phyloP scores from a whole-genome alignment of 495 filamentous ascomycete genomes.

The Pyrenula aspistea region DNA sequence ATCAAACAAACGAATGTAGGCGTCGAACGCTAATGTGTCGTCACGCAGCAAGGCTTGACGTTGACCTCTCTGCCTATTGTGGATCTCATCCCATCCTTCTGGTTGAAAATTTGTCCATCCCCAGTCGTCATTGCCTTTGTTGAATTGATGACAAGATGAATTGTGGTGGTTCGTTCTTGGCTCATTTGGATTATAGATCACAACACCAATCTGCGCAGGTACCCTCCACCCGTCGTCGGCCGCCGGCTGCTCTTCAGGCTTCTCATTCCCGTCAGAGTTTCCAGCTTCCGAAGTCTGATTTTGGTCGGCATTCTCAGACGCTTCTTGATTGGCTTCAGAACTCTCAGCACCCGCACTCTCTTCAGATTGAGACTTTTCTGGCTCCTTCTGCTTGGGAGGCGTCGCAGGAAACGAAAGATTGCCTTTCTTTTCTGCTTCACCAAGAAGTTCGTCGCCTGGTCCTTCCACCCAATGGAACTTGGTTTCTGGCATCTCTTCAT shows the following conservation, averaged over 20 bases:
- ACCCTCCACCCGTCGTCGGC: slow-evolving; percentile 27
- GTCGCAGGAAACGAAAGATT: slow-evolving; percentile 17
- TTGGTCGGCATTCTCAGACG: neutral
- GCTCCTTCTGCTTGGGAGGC: slow-evolving; percentile 2
- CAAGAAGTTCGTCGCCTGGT: slow-evolving; percentile 15
- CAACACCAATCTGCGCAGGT: slow-evolving; percentile 49
- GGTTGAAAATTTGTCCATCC: slow-evolving; percentile 53
- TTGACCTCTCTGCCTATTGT: slow-evolving; percentile 41
- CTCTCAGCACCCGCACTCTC: slow-evolving; percentile 21
- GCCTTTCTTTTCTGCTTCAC: slow-evolving; percentile 17
- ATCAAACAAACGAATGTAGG: slow-evolving; percentile 50
- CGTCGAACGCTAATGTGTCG: slow-evolving; percentile 51
- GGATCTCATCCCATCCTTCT: slow-evolving; percentile 47
- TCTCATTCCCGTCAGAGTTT: neutral
- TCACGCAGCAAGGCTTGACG: slow-evolving; percentile 50
- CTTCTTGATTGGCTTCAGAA: slow-evolving; percentile 2
- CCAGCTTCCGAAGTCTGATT: neutral
- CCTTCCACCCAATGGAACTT: slow-evolving; percentile 27
- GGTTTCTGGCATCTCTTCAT: slow-evolving; percentile 25
- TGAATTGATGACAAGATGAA: slow-evolving; percentile 48
- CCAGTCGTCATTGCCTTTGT: slow-evolving; percentile 47
- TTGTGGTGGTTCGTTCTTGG: slow-evolving; percentile 47
- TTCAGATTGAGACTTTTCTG: slow-evolving; percentile 21
- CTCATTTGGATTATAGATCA: slow-evolving; percentile 55
- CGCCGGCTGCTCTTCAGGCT: neutral